Conservation (phyloP, 1,139 yeast species). For the Cylindricascospora bacillispora region DNA sequence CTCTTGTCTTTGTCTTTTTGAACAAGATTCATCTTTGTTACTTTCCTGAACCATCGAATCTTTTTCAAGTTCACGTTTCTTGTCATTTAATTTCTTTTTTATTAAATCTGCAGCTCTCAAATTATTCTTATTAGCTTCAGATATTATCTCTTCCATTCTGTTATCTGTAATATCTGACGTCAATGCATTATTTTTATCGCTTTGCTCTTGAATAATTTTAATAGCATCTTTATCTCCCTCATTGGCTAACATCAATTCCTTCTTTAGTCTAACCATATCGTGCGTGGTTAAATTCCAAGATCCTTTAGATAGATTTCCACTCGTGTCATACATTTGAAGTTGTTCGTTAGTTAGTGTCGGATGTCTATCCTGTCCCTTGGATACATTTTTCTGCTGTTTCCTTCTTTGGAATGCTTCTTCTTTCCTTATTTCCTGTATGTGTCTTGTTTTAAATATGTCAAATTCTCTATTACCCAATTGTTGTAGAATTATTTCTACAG, state of each 20-base stretch:
- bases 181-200: conserved; percentile 20
- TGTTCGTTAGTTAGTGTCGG: conserved; percentile 60
- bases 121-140: conserved; percentile 26
- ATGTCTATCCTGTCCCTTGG: conserved; percentile 65
- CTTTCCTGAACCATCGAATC: conserved; percentile 10
- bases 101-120: conserved; percentile 33
- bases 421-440: conserved; percentile 54
- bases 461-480: conserved; percentile 65
- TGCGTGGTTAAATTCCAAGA: conserved; percentile 60
- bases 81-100: conserved; percentile 27
- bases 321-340: conserved; percentile 63
- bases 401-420: conserved; percentile 54
- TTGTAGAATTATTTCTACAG: conserved; percentile 60
- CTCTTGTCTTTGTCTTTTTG: conserved; percentile 4
- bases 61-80: conserved; percentile 13
- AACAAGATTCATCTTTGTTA: conserved; percentile 5
- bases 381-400: conserved; percentile 32
- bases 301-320: conserved; percentile 45
- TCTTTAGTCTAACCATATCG: conserved; percentile 59
- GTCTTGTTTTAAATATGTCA: conserved; percentile 60
- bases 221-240: conserved; percentile 66
- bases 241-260: conserved; percentile 60
- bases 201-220: conserved; percentile 39
- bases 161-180: conserved; percentile 17
- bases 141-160: conserved; percentile 24